Conservation (phyloP, 2,329 filamentous ascomycete genomes). For the Pseudogymnoascus sp. region DNA sequence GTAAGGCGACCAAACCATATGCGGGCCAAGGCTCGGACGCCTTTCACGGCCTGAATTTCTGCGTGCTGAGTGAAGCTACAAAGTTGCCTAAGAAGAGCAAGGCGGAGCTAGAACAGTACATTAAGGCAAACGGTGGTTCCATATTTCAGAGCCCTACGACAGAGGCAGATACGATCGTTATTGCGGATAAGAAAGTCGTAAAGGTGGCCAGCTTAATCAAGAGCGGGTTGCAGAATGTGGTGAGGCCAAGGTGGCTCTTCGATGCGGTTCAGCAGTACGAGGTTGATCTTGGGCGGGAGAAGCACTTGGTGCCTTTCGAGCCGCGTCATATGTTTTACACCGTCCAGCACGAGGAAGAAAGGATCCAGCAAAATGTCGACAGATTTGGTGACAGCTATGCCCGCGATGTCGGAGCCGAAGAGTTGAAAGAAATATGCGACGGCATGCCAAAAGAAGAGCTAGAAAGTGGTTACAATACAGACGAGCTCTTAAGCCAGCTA, state of each 20-base stretch:
- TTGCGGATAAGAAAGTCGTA: slow-evolving; percentile 74
- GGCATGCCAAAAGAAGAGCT: slow-evolving; percentile 44
- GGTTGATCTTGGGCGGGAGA: slow-evolving; percentile 38
- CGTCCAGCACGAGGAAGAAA: slow-evolving; percentile 45
- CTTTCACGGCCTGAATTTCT: slow-evolving; percentile 74
- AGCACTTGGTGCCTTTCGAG: slow-evolving; percentile 54
- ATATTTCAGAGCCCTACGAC: slow-evolving; percentile 67
- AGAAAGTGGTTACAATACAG: slow-evolving; percentile 35
- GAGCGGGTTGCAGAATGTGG: slow-evolving; percentile 59
- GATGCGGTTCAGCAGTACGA: slow-evolving; percentile 55
- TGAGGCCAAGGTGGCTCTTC: slow-evolving; percentile 74
- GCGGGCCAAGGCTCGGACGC: slow-evolving; percentile 53
- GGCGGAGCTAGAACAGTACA: slow-evolving; percentile 66
- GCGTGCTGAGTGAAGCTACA: slow-evolving; percentile 69
- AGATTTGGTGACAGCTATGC: slow-evolving; percentile 76
- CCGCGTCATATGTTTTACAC: slow-evolving; percentile 65
- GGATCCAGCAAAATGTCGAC: slow-evolving; percentile 60
- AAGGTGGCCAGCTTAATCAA: slow-evolving; percentile 81
- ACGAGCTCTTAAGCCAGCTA: slow-evolving; percentile 46
- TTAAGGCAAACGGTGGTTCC: slow-evolving; percentile 76
- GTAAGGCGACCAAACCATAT: slow-evolving; percentile 43
- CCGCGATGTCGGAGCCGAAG: slow-evolving; percentile 57
- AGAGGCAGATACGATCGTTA: slow-evolving; percentile 55
- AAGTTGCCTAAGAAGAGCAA: slow-evolving; percentile 69
- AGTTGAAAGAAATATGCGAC: slow-evolving; percentile 48